phyloP scores from a whole-genome alignment of 768 basidiomycete genomes.

The Leccinum olivaceopallidum region DNA sequence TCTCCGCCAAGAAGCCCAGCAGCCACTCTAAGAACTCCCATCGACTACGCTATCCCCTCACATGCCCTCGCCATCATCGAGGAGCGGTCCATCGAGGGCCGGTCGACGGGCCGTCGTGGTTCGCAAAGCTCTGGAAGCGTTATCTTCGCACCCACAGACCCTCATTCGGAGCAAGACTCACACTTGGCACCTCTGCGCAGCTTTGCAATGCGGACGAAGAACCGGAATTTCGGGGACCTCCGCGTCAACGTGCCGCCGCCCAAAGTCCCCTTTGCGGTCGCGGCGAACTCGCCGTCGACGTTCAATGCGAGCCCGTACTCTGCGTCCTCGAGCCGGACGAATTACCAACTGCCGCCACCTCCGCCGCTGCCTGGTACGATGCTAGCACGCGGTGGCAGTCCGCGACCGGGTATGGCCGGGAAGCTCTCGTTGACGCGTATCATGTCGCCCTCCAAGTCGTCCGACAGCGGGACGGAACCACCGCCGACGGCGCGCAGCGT shows the following conservation, averaged over 20 bases:
- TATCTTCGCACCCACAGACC: slow-evolving; percentile 22
- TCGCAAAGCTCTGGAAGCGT: slow-evolving; percentile 27
- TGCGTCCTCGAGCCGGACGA: background rate
- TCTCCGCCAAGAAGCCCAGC: slow-evolving; percentile 37
- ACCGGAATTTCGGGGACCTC: slow-evolving; percentile 31
- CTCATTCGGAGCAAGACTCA: slow-evolving; percentile 23
- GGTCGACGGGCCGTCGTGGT: slow-evolving; percentile 1
- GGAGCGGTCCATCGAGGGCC: slow-evolving; percentile 33
- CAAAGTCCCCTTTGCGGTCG: slow-evolving; percentile 17
- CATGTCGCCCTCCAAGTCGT: slow-evolving; percentile 22
- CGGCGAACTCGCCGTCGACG: slow-evolving; percentile 18
- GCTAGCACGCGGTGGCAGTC: background rate
- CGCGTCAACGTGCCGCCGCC: slow-evolving; percentile 31
- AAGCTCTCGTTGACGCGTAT: slow-evolving; percentile 31
- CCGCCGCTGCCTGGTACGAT: background rate
- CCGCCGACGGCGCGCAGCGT: slow-evolving; percentile 21
- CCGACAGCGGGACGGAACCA: slow-evolving; percentile 7
- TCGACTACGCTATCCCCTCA: slow-evolving; percentile 28
- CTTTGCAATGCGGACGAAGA: slow-evolving; percentile 21
- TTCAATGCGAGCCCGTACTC: slow-evolving; percentile 4
- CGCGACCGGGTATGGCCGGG: slow-evolving; percentile 13
- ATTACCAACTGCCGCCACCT: background rate
- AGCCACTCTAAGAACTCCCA: slow-evolving; percentile 33
- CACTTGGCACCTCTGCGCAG: slow-evolving; percentile 3
- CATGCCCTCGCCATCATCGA: slow-evolving; percentile 40